Evolutionary conservation across 139 green algal genomes (phyloP), one percentile per base, ranked within the genome.

Genomic region (Pseudopediastrum boryanum): DNA sequence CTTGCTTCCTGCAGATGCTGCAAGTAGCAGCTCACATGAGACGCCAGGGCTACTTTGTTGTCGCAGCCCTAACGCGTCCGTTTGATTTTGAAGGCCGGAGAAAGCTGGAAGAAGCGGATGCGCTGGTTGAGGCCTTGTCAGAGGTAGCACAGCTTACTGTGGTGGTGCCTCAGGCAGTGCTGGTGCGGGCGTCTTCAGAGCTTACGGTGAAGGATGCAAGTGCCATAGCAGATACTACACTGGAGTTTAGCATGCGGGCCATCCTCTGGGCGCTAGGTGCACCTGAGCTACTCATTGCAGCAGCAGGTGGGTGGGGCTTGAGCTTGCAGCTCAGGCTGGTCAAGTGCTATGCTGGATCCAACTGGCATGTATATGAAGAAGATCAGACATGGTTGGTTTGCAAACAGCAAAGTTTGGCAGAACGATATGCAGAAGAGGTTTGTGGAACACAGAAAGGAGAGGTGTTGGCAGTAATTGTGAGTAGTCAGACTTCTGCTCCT

Each of bases 71-170:
- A 27, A 93, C 91, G 8, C 65, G 72, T 54, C 92, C 92, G 0
- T 96, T 96, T 86, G 83, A 56, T 5, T 96, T 96, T 80, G 91
- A 95, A 71, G 92, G 92, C 36, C 63, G 76, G 0, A 81, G 85
- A 38, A 90, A 90, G 83, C 64, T 87, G 63, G 88, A 94, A 68
- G 81, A 88, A 67, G 89, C 89, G 5, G 83, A 88, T 12, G 79
- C 74, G n/a, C 83, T 95, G 21, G 84, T 94, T 21, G 81, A 83
- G 25, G 81, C 80, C 1, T 52, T 94, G 76, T 62, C 88, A 64
- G 81, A 88, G 33, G 78, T 84, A 23, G 90, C 91, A 0, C 84
- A 95, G 74, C 54, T 96, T 42, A 87, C 93, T 50, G 89, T 90
- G 7, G 84, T 89, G 16, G 83, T 91, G 16, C 66, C 83, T 36